A percentile compares a stretch with the other conserved stretches of the same genome.
These are phyloP conservation scores for Mycena indigotica DNA, from an alignment of 768 basidiomycete genomes.

Conservation along the genomic window DNA sequence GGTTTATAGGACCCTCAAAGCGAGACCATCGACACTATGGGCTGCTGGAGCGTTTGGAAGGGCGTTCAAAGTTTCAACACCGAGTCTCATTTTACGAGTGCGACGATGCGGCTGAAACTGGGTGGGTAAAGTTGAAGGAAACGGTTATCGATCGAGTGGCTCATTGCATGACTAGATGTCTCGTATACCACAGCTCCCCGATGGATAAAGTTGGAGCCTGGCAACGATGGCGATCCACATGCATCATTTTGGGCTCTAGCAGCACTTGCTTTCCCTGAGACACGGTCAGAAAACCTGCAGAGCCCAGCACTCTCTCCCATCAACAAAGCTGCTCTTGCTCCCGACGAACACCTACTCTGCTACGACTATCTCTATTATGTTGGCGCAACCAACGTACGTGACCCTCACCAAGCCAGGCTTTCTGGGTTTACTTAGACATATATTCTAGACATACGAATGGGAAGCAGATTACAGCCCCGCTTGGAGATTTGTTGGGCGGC, in stretches of 20 bases:
- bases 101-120: conserved; percentile 18
- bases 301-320: conserved; percentile 21
- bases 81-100: conserved; percentile 21
- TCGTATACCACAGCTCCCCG: conserved; percentile 28
- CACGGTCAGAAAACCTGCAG: conserved; percentile 12
- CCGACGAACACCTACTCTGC: conserved; percentile 30
- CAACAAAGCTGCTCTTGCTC: conserved; percentile 19
- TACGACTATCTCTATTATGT: conserved; percentile 31
- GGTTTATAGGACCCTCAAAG: conserved; percentile 23
- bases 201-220: conserved; percentile 25
- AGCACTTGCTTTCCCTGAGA: conserved; percentile 25
- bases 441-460: conserved; percentile 28
- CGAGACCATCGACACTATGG: conserved; percentile 26
- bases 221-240: conserved; percentile 23
- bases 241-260: conserved; percentile 30
- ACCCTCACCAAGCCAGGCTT: neutral
- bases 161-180: conserved; percentile 20
- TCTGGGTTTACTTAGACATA: neutral
- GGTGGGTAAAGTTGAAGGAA: conserved; percentile 1
- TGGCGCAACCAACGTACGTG: conserved; percentile 20
- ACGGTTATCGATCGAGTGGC: neutral
- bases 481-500: conserved; percentile 35
- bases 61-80: conserved; percentile 21
- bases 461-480: conserved; percentile 34
- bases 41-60: conserved; percentile 43